Evolutionary conservation across 768 basidiomycete species (phyloP), one percentile per base, ranked within the genome.

Genomic region (Leccinum subtestaceum): DNA sequence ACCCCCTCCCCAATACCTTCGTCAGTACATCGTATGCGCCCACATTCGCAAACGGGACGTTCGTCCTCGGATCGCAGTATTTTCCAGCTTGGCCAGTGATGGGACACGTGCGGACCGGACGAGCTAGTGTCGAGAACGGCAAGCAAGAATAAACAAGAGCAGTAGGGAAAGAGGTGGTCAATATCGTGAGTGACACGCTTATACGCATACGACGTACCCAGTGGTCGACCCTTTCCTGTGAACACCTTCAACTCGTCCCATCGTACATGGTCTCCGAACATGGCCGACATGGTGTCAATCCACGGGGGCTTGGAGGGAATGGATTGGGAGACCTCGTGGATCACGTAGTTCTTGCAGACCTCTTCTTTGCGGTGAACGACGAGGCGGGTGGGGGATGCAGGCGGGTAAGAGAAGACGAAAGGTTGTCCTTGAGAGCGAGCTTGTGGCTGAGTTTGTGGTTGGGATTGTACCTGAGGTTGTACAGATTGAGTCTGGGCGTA

Each of bases 191-290:
- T 31, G 15, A 32, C n/a, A 40, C 38, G 10, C 29, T n/a, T 2
- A 21, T 11, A n/a, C 23, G 23, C 10, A 52, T 4, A 50, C n/a
- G 13, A 61, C 81, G 55, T 64, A 91, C 89, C 71, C 46, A 85
- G 53, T 1, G 89, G 91, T 12, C 90, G 77, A n/a, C 78, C 78
- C 70, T 86, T 89, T 23, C 82, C 79, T 2, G 78, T 76, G 63
- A 83, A 90, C 6, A 87, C 87, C 60, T 79, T 84, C 21, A 90
- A 58, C 29, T 86, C 81, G 53, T 89, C 85, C 91, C 91, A 98
- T 51, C 87, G 81, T 9, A 88, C 87, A 64, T 95, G 88, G 53
- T 89, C 79, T 2, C 95, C 94, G 65, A 98, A 93, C 76, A 96
- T 80, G 2, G 91, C 86, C 7, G 79, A 66, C 87, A 95, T 90